phyloP scores from a whole-genome alignment of 2,329 filamentous ascomycete genomes.

The Clarireedia homoeocarpa region DNA sequence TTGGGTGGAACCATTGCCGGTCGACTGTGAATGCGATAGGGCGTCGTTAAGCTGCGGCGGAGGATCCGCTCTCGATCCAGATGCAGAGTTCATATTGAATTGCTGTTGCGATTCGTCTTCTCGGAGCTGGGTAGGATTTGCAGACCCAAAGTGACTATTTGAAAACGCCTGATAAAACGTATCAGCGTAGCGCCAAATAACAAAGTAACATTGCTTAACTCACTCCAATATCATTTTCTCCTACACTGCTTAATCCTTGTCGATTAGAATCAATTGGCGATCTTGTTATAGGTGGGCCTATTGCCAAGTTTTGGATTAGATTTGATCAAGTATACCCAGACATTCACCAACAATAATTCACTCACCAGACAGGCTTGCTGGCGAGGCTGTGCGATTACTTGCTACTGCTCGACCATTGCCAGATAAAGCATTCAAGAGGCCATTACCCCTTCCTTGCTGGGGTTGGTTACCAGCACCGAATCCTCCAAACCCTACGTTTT shows the following conservation, averaged over 20 bases:
- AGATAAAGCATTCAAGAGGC: slow-evolving; percentile 55
- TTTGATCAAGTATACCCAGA: not conserved
- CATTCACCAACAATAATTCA: not conserved
- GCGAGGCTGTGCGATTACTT: slow-evolving; percentile 24
- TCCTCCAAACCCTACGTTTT: slow-evolving; percentile 46
- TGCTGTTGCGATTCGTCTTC: slow-evolving; percentile 20
- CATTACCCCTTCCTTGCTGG: slow-evolving; percentile 47
- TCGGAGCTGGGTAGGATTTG: slow-evolving; percentile 13
- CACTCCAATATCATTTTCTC: slow-evolving; percentile 22
- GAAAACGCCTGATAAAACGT: slow-evolving; percentile 17
- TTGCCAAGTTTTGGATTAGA: slow-evolving; percentile 3
- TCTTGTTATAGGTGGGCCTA: slow-evolving; percentile 23
- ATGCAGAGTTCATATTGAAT: slow-evolving; percentile 14
- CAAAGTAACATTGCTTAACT: slow-evolving; percentile 8
- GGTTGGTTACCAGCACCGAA: slow-evolving; percentile 29
- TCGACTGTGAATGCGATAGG: slow-evolving; percentile 16
- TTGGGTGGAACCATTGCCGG: slow-evolving; percentile 17
- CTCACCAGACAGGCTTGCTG: slow-evolving; percentile 25
- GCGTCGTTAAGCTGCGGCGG: slow-evolving; percentile 15
- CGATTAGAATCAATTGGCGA: slow-evolving; percentile 23
- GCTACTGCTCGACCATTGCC: slow-evolving; percentile 47
- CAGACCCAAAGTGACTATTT: slow-evolving; percentile 19
- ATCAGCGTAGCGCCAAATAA: not conserved
- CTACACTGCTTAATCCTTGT: slow-evolving; percentile 15
- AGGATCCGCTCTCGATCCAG: slow-evolving; percentile 16